Evolutionary conservation across 495 filamentous ascomycete species (phyloP).

Genomic region (Xylaria scruposa): DNA sequence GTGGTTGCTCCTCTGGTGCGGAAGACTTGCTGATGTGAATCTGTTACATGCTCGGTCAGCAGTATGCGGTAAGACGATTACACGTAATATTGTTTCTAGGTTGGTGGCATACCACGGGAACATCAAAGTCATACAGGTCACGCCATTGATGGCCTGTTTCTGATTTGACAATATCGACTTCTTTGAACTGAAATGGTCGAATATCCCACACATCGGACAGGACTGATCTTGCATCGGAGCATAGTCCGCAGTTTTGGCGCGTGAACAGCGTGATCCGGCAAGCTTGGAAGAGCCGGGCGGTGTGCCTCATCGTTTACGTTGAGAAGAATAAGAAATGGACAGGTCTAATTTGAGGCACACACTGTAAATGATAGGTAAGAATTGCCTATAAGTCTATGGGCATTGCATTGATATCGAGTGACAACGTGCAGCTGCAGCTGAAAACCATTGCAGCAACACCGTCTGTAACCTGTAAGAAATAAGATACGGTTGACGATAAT

Average conservation of each 20-base stretch:
- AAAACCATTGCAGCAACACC: not conserved
- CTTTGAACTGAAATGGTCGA: conserved; percentile 74
- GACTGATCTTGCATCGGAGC: conserved; percentile 74
- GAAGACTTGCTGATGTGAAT: conserved; percentile 69
- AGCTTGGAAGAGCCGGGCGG: conserved; percentile 57
- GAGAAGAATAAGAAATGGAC: not conserved
- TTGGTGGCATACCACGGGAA: conserved; percentile 70
- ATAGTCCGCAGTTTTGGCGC: conserved; percentile 78
- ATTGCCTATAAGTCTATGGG: not conserved
- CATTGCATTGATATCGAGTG: not conserved
- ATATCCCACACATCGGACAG: conserved; percentile 73
- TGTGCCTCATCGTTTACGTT: conserved; percentile 45
- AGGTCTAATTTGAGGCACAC: too few species aligned
- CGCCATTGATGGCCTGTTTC: conserved; percentile 69
- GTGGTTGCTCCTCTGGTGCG: conserved; percentile 52
- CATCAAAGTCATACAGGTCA: conserved; percentile 86
- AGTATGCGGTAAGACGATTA: not conserved
- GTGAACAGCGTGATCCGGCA: conserved; percentile 84
- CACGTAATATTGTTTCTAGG: not conserved
- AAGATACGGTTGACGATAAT: not conserved
- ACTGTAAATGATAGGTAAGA: not conserved
- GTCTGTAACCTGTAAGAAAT: not conserved
- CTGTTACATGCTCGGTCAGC: conserved; percentile 43
- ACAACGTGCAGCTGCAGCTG: conserved; percentile 5
- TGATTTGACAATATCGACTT: conserved; percentile 77